Evolutionary conservation across 805 yeast genomes (phyloP).

Genomic region (Hyphopichia homilentoma): DNA sequence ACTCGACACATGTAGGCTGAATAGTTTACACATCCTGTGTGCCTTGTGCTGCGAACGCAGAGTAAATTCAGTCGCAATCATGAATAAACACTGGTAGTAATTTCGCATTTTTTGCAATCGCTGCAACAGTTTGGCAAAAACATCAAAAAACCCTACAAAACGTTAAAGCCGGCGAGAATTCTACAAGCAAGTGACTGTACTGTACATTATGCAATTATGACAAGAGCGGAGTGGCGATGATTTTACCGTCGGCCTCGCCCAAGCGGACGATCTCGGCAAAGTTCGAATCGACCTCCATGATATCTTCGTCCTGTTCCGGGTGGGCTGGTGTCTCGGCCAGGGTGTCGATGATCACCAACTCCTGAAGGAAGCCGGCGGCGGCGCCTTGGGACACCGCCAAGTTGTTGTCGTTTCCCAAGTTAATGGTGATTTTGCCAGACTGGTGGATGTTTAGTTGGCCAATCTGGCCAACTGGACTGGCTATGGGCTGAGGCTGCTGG

Average conservation of each 20-base stretch:
- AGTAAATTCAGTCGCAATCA: no score
- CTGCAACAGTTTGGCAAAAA: no score
- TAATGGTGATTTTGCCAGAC: slow-evolving; percentile 77
- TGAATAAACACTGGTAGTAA: no score
- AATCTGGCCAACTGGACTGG: slow-evolving; percentile 47
- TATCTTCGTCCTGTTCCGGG: slow-evolving; percentile 13
- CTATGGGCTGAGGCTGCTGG: slow-evolving; percentile 14
- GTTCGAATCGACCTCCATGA: slow-evolving; percentile 15
- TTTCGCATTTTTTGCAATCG: no score
- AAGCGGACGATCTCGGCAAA: slow-evolving; percentile 24
- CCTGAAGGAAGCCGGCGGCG: slow-evolving; percentile 66
- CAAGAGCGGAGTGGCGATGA: slow-evolving; percentile 28
- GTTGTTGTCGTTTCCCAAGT: slow-evolving; percentile 65
- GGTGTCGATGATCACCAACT: slow-evolving; percentile 57
- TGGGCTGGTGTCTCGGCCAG: slow-evolving; percentile 24
- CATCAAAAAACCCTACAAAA: no score
- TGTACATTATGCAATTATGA: background rate
- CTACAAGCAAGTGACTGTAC: no score
- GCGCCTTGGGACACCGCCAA: slow-evolving; percentile 69
- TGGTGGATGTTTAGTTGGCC: slow-evolving; percentile 76
- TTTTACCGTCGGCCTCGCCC: slow-evolving; percentile 27
- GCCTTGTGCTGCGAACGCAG: no score
- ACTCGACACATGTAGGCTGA: no score
- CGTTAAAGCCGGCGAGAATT: no score
- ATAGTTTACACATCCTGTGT: no score